These are phyloP conservation scores for Uronychia binucleata DNA, from an alignment of 73 alveolate genomes.

Conservation along the genomic window DNA sequence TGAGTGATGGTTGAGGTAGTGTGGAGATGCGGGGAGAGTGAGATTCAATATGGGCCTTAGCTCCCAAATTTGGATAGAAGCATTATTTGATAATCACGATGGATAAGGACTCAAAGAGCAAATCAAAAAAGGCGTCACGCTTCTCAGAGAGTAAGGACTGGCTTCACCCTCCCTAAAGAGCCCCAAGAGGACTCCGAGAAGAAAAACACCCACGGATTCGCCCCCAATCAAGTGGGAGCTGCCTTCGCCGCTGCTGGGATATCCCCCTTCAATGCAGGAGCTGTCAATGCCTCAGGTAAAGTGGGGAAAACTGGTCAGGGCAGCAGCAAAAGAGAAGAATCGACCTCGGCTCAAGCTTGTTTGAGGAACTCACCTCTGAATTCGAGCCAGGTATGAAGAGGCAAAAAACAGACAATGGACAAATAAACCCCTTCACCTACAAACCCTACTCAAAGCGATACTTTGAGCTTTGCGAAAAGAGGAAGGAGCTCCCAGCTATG, in stretches of 20 bases:
- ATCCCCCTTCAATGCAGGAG: neutral
- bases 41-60: too few relatives aligned
- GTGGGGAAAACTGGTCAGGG: neutral
- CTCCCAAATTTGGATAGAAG: neutral
- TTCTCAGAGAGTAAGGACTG: neutral
- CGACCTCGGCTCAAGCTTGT: neutral
- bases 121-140: neutral
- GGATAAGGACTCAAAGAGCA: neutral
- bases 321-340: constrained; percentile 1
- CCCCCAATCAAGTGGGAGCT: neutral
- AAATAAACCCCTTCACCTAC: constrained; percentile 61
- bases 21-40: neutral
- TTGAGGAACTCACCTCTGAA: neutral
- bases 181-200: neutral
- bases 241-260: neutral
- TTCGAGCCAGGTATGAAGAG: constrained; percentile 4
- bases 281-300: neutral
- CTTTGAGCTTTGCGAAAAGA: constrained; percentile 73
- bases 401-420: neutral
- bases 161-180: neutral
- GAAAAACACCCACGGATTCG: neutral
- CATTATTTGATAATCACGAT: neutral
- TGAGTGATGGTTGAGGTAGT: neutral
- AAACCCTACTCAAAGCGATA: constrained; percentile 73
- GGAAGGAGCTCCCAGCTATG: constrained; percentile 97